phyloP scores from a whole-genome alignment of 73 alveolate genomes.

The Paramecium primaurelia region DNA sequence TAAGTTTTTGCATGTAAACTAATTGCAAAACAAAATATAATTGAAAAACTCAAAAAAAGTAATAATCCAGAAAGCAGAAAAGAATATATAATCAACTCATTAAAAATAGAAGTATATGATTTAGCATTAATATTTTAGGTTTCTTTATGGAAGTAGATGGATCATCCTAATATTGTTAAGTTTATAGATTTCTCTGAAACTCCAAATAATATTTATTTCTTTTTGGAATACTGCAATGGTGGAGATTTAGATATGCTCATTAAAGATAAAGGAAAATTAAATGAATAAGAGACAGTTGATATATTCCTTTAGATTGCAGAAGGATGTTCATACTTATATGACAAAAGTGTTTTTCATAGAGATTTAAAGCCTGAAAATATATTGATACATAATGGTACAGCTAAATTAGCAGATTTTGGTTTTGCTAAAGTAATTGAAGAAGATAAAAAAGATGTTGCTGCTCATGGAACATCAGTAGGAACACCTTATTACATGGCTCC shows the following conservation, averaged over 20 bases:
- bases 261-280: constrained; percentile 44
- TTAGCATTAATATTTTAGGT: neutral
- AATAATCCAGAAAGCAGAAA: constrained; percentile 59
- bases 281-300: constrained; percentile 35
- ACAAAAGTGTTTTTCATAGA: constrained; percentile 45
- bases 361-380: constrained; percentile 61
- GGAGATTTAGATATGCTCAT: constrained; percentile 52
- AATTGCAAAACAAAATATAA: constrained; percentile 57
- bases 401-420: constrained; percentile 63
- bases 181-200: constrained; percentile 64
- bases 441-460: constrained; percentile 51
- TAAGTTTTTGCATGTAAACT: constrained; percentile 50
- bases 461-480: constrained; percentile 56
- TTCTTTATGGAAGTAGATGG: constrained; percentile 55
- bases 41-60: constrained; percentile 44
- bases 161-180: constrained; percentile 61
- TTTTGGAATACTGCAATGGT: constrained; percentile 62
- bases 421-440: constrained; percentile 62
- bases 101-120: constrained; percentile 44
- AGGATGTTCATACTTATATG: constrained; percentile 47
- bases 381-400: constrained; percentile 54
- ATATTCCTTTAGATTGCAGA: constrained; percentile 40
- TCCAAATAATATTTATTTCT: constrained; percentile 60
- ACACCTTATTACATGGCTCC: constrained; percentile 67
- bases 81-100: constrained; percentile 49